Conservation (phyloP, 1,284 basidiomycete species). For the Prillingera fragicola region DNA sequence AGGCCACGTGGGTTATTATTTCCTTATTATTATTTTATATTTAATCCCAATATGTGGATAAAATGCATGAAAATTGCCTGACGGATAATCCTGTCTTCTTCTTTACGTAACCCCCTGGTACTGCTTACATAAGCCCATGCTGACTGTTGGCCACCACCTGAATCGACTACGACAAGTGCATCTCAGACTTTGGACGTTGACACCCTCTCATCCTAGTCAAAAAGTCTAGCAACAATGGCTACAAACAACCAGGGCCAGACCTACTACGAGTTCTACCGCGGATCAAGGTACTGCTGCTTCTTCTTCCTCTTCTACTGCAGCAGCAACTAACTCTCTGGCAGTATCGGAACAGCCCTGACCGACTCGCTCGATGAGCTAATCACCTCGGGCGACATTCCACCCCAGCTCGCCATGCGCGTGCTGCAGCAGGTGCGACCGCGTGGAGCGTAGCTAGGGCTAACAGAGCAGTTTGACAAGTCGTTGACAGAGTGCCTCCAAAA, state of each 20-base stretch:
- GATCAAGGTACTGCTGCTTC: slow-evolving; percentile 31
- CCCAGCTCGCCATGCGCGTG: slow-evolving; percentile 95
- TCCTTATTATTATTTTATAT: no score
- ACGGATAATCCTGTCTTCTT: no score
- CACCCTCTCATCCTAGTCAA: no score
- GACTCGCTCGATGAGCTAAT: slow-evolving; percentile 98
- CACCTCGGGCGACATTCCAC: slow-evolving; percentile 92
- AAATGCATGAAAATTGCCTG: no score
- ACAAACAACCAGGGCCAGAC: slow-evolving; percentile 49
- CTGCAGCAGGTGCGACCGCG: slow-evolving; percentile 75
- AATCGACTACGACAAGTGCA: no score
- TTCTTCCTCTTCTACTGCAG: neutral
- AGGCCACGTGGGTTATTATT: no score
- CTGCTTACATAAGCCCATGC: no score
- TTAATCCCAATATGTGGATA: no score
- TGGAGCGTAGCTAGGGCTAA: neutral
- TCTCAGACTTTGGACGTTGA: no score
- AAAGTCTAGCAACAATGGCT: no score
- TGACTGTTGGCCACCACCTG: no score
- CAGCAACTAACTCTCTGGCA: slow-evolving; percentile 39
- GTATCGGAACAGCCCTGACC: slow-evolving; percentile 95
- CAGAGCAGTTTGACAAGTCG: slow-evolving; percentile 83
- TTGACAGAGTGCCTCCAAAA: slow-evolving; percentile 83
- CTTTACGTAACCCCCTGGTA: no score
- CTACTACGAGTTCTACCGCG: slow-evolving; percentile 84